A percentile compares a stretch with the other conserved stretches of the same genome.
phyloP scores from a whole-genome alignment of 2,329 filamentous ascomycete genomes.

The Neophaeococcomyces mojaviensis region DNA sequence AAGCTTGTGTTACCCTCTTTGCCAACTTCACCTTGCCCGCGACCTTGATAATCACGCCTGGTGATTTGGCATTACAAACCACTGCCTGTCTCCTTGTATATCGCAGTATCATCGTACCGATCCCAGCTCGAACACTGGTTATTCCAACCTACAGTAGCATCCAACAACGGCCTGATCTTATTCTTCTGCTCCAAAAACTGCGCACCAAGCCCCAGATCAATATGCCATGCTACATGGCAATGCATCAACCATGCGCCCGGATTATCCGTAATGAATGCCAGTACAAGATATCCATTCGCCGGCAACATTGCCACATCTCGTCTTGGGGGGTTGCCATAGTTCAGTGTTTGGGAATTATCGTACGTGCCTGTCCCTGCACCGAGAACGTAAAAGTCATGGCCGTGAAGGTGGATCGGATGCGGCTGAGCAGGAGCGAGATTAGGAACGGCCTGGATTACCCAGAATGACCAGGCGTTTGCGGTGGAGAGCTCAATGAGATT shows the following conservation, averaged over 20 bases:
- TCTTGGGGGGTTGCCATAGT: slow-evolving; percentile 29
- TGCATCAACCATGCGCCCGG: slow-evolving; percentile 34
- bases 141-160: slow-evolving; percentile 23
- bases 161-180: slow-evolving; percentile 18
- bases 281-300: slow-evolving; percentile 30
- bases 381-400: slow-evolving; percentile 24
- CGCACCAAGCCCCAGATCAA: slow-evolving; percentile 26
- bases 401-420: slow-evolving; percentile 31
- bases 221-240: slow-evolving; percentile 29
- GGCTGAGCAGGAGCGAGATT: slow-evolving; percentile 21
- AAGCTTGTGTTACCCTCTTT: too few relatives aligned
- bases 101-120: slow-evolving; percentile 14
- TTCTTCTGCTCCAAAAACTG: slow-evolving; percentile 28
- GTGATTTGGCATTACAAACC: too few relatives aligned
- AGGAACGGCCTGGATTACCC: slow-evolving; percentile 40
- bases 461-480: slow-evolving; percentile 33
- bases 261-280: slow-evolving; percentile 37
- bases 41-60: too few relatives aligned
- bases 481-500: slow-evolving; percentile 36
- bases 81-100: too few relatives aligned
- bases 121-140: slow-evolving; percentile 26
- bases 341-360: slow-evolving; percentile 16
- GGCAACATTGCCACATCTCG: slow-evolving; percentile 35
- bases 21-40: too few relatives aligned
- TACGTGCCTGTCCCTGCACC: slow-evolving; percentile 13